Evolutionary conservation across 164 flowering plant species (phyloP).

Genomic region (Kalanchoe fedtschenkoi): DNA sequence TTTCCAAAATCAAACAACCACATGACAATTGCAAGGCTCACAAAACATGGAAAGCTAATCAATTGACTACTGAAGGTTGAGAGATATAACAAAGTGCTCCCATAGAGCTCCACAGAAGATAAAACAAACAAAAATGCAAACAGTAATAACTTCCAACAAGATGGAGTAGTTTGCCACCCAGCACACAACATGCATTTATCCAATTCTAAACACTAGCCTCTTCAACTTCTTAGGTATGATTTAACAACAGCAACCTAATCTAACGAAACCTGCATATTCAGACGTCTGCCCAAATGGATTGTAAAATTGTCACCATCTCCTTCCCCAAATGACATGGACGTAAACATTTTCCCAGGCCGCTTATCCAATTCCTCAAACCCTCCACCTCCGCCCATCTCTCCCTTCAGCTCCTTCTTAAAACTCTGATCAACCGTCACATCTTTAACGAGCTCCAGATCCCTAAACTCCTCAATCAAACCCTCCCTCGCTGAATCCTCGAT

Average conservation of each 20-base stretch:
- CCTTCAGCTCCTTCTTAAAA: conserved; percentile 43
- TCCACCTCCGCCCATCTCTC: conserved; percentile 6
- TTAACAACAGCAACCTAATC: neutral
- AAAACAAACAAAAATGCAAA: neutral
- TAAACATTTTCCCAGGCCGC: conserved; percentile 85
- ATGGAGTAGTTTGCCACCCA: neutral
- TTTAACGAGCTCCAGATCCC: conserved; percentile 56
- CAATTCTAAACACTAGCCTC: neutral
- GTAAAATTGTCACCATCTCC: conserved; percentile 30
- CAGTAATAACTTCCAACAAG: neutral
- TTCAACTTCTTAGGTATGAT: neutral
- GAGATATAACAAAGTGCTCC: neutral
- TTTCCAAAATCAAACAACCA: neutral
- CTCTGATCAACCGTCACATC: conserved; percentile 67
- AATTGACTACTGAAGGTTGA: neutral
- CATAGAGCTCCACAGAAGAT: neutral
- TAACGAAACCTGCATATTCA: conserved; percentile 43
- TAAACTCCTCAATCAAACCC: conserved; percentile 36
- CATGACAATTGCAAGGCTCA: neutral
- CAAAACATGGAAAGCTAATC: neutral
- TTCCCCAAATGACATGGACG: conserved; percentile 67
- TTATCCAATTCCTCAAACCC: conserved; percentile 52
- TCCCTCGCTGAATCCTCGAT: conserved; percentile 32
- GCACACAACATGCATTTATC: neutral
- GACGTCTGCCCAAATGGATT: conserved; percentile 45